phyloP scores from a whole-genome alignment of 345 rosid species.

The Populus euphratica region DNA sequence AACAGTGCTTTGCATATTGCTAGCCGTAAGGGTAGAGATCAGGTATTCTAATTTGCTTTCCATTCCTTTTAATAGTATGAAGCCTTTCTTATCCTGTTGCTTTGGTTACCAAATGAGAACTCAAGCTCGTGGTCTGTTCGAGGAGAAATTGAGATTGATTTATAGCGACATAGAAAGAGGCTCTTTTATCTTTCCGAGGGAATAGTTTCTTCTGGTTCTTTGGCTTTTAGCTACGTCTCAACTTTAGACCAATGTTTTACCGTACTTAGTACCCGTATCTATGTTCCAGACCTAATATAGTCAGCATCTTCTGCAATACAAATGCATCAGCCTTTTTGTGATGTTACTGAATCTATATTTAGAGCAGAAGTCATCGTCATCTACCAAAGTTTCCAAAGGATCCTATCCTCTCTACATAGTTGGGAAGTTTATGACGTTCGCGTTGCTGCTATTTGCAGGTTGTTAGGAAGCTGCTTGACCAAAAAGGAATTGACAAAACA shows the following conservation, averaged over 20 bases:
- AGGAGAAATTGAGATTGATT: background rate
- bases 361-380: background rate
- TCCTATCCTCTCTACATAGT: background rate
- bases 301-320: background rate
- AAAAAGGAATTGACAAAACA: slow-evolving; percentile 44
- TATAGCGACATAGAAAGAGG: no score
- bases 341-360: background rate
- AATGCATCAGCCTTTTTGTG: background rate
- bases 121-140: background rate
- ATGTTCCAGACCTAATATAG: background rate
- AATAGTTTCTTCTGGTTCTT: background rate
- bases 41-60: slow-evolving; percentile 41
- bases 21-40: slow-evolving; percentile 56
- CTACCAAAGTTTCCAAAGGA: background rate
- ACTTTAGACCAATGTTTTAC: background rate
- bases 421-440: slow-evolving; percentile 5
- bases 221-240: background rate
- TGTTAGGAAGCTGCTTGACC: slow-evolving; percentile 39
- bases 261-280: background rate
- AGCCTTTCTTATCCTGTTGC: background rate
- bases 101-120: background rate
- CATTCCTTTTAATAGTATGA: background rate
- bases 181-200: no score
- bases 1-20: slow-evolving; percentile 84
- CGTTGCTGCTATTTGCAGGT: slow-evolving; percentile 47